Evolutionary conservation across 192 early-diverging fungal genomes (phyloP).

Genomic region (Backusella macrospora): DNA sequence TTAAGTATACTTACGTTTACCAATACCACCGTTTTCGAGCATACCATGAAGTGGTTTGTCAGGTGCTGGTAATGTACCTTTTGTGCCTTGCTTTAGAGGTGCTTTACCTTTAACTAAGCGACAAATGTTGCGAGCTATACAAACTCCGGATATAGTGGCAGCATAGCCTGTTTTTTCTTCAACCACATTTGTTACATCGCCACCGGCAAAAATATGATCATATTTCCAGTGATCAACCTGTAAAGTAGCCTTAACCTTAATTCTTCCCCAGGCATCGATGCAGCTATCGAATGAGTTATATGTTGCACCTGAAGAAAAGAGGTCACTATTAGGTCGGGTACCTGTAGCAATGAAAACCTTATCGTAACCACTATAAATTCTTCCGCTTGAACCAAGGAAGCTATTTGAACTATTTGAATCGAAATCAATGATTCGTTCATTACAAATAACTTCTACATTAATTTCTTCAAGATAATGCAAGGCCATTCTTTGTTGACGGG

Average conservation of each 20-base stretch:
- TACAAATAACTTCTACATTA: constrained; percentile 33
- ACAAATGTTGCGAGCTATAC: constrained; percentile 46
- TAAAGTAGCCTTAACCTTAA: constrained; percentile 44
- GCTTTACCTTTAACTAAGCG: constrained; percentile 40
- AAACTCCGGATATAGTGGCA: constrained; percentile 43
- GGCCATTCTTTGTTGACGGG: constrained; percentile 26
- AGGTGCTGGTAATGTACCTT: constrained; percentile 39
- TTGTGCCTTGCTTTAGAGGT: constrained; percentile 39
- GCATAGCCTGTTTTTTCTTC: constrained; percentile 50
- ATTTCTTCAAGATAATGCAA: constrained; percentile 27
- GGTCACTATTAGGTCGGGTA: constrained; percentile 30
- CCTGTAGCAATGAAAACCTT: constrained; percentile 42
- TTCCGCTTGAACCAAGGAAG: constrained; percentile 35
- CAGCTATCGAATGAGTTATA: constrained; percentile 25
- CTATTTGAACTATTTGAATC: constrained; percentile 8
- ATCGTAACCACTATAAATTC: constrained; percentile 34
- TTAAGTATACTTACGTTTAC: constrained; percentile 36
- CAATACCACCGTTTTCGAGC: constrained; percentile 37
- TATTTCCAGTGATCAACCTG: constrained; percentile 42
- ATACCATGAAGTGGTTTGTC: constrained; percentile 40
- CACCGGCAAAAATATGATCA: constrained; percentile 46
- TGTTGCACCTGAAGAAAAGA: constrained; percentile 16
- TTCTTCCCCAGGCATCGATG: constrained; percentile 36
- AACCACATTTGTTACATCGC: constrained; percentile 47
- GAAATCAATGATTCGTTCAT: constrained; percentile 37